phyloP scores from a whole-genome alignment of 345 rosid genomes.

The Firmiana major region DNA sequence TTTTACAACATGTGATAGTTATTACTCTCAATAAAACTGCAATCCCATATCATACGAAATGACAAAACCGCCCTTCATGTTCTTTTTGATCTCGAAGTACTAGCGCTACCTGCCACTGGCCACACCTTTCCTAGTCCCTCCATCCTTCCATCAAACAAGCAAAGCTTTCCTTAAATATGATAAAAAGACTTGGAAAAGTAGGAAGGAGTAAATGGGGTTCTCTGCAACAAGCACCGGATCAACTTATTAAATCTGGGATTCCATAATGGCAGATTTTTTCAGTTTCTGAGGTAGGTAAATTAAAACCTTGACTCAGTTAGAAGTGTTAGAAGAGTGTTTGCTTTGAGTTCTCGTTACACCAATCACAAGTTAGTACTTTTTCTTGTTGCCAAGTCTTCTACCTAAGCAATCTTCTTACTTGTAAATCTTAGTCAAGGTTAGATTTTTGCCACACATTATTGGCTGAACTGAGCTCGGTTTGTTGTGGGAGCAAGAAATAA shows the following conservation, averaged over 20 bases:
- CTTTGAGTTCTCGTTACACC: constrained; percentile 15
- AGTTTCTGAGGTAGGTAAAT: constrained; percentile 36
- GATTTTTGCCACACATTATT: constrained; percentile 19
- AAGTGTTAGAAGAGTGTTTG: constrained; percentile 15
- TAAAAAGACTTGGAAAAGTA: not conserved
- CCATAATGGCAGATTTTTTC: constrained; percentile 26
- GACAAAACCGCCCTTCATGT: too few relatives aligned
- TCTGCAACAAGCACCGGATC: constrained; percentile 18
- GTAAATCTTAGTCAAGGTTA: constrained; percentile 22
- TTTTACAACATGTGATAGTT: too few relatives aligned
- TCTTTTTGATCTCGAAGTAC: too few relatives aligned
- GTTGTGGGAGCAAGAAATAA: constrained; percentile 27
- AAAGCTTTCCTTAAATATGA: not conserved
- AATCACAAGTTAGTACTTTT: not conserved
- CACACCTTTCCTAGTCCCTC: too few relatives aligned
- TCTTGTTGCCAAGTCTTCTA: constrained; percentile 18
- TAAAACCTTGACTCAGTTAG: constrained; percentile 20
- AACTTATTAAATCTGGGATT: constrained; percentile 26
- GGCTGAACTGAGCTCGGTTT: constrained; percentile 22
- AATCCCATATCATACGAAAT: too few relatives aligned
- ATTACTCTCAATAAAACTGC: too few relatives aligned
- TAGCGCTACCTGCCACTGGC: too few relatives aligned
- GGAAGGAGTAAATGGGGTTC: constrained; percentile 9
- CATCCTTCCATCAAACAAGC: not conserved
- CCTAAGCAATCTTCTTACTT: constrained; percentile 31